phyloP scores from a whole-genome alignment of 1,284 basidiomycete species.

The Ceratobasidium sp. region DNA sequence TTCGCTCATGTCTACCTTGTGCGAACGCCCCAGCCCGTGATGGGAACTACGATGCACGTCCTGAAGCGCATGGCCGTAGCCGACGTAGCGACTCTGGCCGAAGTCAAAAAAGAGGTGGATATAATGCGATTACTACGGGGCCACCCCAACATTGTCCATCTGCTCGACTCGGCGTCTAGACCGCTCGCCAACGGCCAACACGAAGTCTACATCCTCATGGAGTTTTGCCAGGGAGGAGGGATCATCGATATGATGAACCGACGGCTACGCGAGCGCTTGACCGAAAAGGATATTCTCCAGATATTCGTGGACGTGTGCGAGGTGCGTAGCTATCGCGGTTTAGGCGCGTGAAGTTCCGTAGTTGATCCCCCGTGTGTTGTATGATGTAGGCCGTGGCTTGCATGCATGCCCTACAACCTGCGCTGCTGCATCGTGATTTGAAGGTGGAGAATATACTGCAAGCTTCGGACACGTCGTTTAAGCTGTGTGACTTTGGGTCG shows the following conservation, averaged over 20 bases:
- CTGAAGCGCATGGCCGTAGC: conserved; percentile 96
- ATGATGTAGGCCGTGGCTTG: conserved; percentile 76
- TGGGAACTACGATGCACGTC: conserved; percentile 93
- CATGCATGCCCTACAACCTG: conserved; percentile 93
- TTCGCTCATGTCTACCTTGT: conserved; percentile 99
- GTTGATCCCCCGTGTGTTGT: conserved; percentile 5
- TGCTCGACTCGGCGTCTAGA: conserved; percentile 94
- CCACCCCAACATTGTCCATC: conserved; percentile 92
- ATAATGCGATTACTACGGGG: conserved; percentile 93
- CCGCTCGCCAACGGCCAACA: conserved; percentile 83
- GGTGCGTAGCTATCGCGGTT: conserved; percentile 52
- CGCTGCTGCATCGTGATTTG: conserved; percentile 95
- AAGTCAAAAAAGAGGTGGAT: conserved; percentile 97
- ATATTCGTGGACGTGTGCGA: conserved; percentile 98
- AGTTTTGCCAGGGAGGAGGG: conserved; percentile 93
- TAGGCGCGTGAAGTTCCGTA: conserved; percentile 51
- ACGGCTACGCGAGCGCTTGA: conserved; percentile 90
- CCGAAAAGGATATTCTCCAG: conserved; percentile 95
- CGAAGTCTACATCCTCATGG: conserved; percentile 99
- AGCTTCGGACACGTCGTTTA: conserved; percentile 81
- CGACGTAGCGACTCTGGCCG: conserved; percentile 89
- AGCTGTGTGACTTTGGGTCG: conserved; percentile 98
- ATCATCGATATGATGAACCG: conserved; percentile 99
- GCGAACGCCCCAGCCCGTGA: conserved; percentile 85
- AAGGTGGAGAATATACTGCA: conserved; percentile 99